Evolutionary conservation across 1,139 yeast species (phyloP), one percentile per base, ranked within the genome.

Genomic region (Candida freyschussii): DNA sequence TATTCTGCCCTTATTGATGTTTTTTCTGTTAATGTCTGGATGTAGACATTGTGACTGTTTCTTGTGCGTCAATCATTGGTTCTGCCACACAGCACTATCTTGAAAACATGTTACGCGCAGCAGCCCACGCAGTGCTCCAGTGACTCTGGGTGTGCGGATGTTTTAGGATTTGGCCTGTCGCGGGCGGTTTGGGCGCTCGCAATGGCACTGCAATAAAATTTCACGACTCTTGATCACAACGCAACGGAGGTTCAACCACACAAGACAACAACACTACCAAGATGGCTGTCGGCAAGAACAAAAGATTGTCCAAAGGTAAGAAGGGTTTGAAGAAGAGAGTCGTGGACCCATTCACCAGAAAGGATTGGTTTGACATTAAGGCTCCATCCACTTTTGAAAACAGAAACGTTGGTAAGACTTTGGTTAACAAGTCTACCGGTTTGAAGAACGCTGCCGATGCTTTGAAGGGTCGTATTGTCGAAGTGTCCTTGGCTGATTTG

Each of bases 251-350:
- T 9, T 21, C 13, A 10, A n/a, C 29, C 21, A 21, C 27, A 18
- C 24, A 17, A 18, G 14, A 10, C 26, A 15, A 26, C 28, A 32
- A 29, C 26, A 31, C 37, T 35, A 37, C 40, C 56, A 56, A 46
- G 34, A 82, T 83, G 94, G 94, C 89, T 78, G 89, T 84, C 68
- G 95, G 95, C 66, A 84, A 84, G 82, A 84, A 84, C 69, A 84
- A 84, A 86, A 81, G 94, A 78, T 74, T 84, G 70, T 78, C 87
- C 71, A 84, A 84, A 76, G 94, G 94, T 67, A 84, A 84, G 87
- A 84, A 84, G 73, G 94, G 94, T 60, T 68, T 81, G 69, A 84
- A 84, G 91, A 84, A 83, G 87, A 84, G 78, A 80, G 85, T 79
- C 64, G 89, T 82, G 56, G 94, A 84, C 77, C 94, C 95, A 62